A percentile compares a stretch with the other conserved stretches of the same genome.
Evolutionary conservation across 495 filamentous ascomycete species (phyloP).

Genomic region (Friedmanniomyces simplex): DNA sequence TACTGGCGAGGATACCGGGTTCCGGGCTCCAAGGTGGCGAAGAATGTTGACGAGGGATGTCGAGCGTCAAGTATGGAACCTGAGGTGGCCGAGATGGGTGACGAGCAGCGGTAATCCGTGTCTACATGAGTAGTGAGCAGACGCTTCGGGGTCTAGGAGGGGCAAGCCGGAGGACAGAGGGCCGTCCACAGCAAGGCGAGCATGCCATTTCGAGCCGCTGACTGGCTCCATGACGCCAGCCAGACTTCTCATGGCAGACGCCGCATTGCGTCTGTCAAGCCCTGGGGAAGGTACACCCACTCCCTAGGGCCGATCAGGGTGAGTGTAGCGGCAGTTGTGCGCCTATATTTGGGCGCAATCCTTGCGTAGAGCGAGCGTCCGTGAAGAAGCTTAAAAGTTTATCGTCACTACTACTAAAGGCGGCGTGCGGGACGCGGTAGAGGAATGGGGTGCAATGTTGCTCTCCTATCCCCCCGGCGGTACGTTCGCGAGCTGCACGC

Average conservation of each 20-base stretch:
- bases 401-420: slow-evolving; percentile 9
- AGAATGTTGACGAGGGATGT: not conserved
- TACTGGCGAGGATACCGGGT: not conserved
- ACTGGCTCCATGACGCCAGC: slow-evolving; percentile 19
- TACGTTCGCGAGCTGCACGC: not conserved
- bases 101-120: slow-evolving; percentile 1
- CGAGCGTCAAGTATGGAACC: not conserved
- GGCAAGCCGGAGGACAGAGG: slow-evolving; percentile 6
- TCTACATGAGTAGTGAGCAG: not conserved
- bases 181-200: slow-evolving; percentile 8
- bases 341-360: slow-evolving; percentile 15
- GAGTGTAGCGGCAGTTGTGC: slow-evolving; percentile 8
- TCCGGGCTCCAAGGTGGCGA: not conserved
- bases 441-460: not conserved
- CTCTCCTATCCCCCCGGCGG: not conserved
- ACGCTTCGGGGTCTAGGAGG: not conserved
- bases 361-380: slow-evolving; percentile 3
- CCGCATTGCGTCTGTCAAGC: slow-evolving; percentile 17
- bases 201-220: slow-evolving; percentile 8
- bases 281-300: not conserved
- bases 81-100: slow-evolving; percentile 1
- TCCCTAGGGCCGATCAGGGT: slow-evolving; percentile 3
- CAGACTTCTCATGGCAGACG: slow-evolving; percentile 8
- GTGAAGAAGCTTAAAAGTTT: slow-evolving; percentile 19
- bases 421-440: not conserved